phyloP scores from a whole-genome alignment of 176 grass and related monocot genomes.

The Avena eriantha region DNA sequence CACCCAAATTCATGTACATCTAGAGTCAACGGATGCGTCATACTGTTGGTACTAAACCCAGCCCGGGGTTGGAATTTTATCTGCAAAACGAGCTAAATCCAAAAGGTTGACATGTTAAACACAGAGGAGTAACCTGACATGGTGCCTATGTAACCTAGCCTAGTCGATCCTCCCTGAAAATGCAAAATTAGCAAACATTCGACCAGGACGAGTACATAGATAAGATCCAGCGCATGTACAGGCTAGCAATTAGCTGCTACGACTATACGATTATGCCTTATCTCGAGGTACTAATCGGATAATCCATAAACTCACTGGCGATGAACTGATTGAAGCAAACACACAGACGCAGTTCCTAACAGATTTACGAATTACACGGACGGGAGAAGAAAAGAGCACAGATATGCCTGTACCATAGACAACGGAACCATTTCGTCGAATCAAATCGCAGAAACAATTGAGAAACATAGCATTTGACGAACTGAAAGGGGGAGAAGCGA shows the following conservation, averaged over 20 bases:
- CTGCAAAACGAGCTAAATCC: slow-evolving; percentile 15
- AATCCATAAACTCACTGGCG: not conserved
- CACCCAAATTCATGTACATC: not conserved
- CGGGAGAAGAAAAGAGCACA: not conserved
- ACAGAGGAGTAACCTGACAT: too few relatives aligned
- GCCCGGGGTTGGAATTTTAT: not conserved
- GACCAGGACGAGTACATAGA: not conserved
- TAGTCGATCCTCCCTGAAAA: slow-evolving; percentile 10
- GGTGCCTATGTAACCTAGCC: slow-evolving; percentile 4
- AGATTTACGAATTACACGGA: not conserved
- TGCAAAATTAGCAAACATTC: slow-evolving; percentile 5
- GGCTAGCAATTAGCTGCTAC: not conserved
- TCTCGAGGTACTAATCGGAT: not conserved
- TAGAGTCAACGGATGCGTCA: slow-evolving; percentile 9
- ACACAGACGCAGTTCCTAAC: not conserved
- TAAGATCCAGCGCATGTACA: not conserved
- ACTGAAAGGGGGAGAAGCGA: not conserved
- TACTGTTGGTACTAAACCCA: not conserved
- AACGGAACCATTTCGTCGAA: not conserved
- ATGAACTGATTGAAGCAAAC: slow-evolving; percentile 23
- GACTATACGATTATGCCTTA: not conserved
- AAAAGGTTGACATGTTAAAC: not conserved
- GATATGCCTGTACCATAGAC: not conserved
- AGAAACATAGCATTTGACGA: not conserved
- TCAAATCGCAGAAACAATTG: not conserved